Evolutionary conservation across 1,139 yeast genomes (phyloP).

Genomic region (Candida sanyaensis): DNA sequence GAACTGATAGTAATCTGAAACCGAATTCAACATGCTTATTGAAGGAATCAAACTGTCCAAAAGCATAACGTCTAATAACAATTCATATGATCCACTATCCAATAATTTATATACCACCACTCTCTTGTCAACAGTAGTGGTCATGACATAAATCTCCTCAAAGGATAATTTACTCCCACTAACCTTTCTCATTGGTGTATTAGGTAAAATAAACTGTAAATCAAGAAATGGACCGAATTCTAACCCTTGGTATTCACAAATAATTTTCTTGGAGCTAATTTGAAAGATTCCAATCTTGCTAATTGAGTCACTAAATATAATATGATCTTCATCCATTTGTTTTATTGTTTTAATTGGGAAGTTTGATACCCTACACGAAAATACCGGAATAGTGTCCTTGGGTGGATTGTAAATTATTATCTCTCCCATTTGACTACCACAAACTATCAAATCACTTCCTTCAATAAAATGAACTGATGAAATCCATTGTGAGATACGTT

Average conservation of each 20-base stretch:
- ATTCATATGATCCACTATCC: conserved; percentile 20
- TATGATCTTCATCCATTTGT: conserved; percentile 20
- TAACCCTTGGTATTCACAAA: conserved; percentile 23
- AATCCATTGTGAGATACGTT: conserved; percentile 25
- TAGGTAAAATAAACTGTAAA: conserved; percentile 10
- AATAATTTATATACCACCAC: conserved; percentile 26
- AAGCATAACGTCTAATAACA: conserved; percentile 14
- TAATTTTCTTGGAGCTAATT: conserved; percentile 19
- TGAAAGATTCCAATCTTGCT: conserved; percentile 34
- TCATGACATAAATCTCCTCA: conserved; percentile 25
- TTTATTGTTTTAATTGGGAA: conserved; percentile 28
- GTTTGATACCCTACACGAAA: conserved; percentile 24
- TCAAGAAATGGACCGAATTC: conserved; percentile 30
- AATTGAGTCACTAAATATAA: conserved; percentile 33
- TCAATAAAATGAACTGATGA: conserved; percentile 21
- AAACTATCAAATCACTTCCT: conserved; percentile 19
- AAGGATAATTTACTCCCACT: conserved; percentile 6
- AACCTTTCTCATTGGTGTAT: conserved; percentile 7
- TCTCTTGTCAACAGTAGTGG: conserved; percentile 25
- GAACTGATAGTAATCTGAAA: conserved; percentile 1
- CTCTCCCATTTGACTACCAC: conserved; percentile 40
- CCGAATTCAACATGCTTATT: conserved; percentile 9
- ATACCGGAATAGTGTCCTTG: conserved; percentile 18
- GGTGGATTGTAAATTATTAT: conserved; percentile 23
- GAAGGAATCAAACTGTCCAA: conserved; percentile 16